These are phyloP conservation scores for Coelastrella sp. DNA, from an alignment of 139 green algal species.

Conservation along the genomic window DNA sequence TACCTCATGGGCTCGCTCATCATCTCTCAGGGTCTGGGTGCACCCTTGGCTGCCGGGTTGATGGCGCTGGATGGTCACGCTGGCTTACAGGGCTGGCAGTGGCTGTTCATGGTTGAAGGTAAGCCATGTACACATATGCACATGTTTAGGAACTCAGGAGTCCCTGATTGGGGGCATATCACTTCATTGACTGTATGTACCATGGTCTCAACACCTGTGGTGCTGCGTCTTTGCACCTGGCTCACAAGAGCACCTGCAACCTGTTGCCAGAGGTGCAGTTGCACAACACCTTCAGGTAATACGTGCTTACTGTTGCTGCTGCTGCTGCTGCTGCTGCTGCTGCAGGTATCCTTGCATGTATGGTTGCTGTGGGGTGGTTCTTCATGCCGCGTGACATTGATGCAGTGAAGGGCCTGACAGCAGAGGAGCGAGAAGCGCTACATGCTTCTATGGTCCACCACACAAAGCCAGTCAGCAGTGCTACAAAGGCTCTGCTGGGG, in stretches of 20 bases:
- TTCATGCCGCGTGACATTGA: constrained; percentile 43
- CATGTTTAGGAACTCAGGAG: not conserved
- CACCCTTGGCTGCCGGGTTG: constrained; percentile 27
- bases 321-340: not conserved
- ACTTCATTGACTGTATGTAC: not conserved
- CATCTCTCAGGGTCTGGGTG: constrained; percentile 9
- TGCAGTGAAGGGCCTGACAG: not conserved
- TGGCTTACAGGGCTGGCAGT: constrained; percentile 83
- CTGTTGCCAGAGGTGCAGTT: no score
- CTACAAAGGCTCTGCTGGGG: not conserved
- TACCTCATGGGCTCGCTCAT: constrained; percentile 40
- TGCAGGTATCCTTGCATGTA: not conserved
- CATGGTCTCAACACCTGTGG: no score
- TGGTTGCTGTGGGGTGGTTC: constrained; percentile 10
- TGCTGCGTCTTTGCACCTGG: no score
- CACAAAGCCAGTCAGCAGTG: not conserved
- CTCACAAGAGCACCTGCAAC: no score
- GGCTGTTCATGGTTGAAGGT: constrained; percentile 70
- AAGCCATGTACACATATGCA: not conserved
- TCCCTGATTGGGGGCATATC: not conserved
- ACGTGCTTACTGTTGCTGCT: no score
- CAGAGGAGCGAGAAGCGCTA: constrained; percentile 16
- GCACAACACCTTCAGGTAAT: no score
- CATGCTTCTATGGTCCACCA: constrained; percentile 32
- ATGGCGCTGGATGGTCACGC: constrained; percentile 20